Evolutionary conservation across 495 filamentous ascomycete species (phyloP), one percentile per base, ranked within the genome.

Genomic region (Xeromyces bisporus): DNA sequence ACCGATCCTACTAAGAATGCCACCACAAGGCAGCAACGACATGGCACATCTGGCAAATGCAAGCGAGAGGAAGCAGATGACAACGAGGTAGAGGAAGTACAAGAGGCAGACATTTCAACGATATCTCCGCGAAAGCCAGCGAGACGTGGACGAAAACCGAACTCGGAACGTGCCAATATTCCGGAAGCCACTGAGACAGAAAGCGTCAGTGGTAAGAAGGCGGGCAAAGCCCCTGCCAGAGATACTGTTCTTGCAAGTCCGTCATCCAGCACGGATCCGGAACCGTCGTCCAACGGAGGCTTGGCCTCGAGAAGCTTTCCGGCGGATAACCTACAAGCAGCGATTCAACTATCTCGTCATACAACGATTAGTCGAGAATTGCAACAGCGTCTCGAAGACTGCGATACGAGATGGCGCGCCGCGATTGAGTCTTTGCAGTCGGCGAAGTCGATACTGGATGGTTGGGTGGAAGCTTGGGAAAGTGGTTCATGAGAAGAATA

Each of bases 401-500:
- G 39, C 17, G 21, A 44, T 17, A 20, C 11, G 7, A 34, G 36
- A 15, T 41, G 34, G 24, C 7, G 17, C 9, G 28, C 23, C 10
- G 26, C 33, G 4, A 26, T 41, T 14, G 13, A 35, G 24, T 34
- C 44, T 17, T 18, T 42, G 12, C 11, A 29, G 1, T 27, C 31
- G 7, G 34, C 32, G 6, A 28, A 41, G 15, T 7, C 30, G n/a
- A 23, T 32, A 2, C 25, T 50, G 15, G 36, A 44, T 1, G 15
- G 3, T 15, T 51, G 46, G 46, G 11, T 39, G 2, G 37, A 23
- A 11, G 9, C 18, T 6, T 47, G 41, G 41, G 12, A 23, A 5
- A 15, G 13, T 7, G 37, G 40, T 10, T 12, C 26, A 14, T 46
- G 31, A 34, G 13, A 21, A 21, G n/a, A n/a, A n/a, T n/a, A n/a